Evolutionary conservation across 2,329 filamentous ascomycete genomes (phyloP).

Genomic region (Cladobotryum protrusum): DNA sequence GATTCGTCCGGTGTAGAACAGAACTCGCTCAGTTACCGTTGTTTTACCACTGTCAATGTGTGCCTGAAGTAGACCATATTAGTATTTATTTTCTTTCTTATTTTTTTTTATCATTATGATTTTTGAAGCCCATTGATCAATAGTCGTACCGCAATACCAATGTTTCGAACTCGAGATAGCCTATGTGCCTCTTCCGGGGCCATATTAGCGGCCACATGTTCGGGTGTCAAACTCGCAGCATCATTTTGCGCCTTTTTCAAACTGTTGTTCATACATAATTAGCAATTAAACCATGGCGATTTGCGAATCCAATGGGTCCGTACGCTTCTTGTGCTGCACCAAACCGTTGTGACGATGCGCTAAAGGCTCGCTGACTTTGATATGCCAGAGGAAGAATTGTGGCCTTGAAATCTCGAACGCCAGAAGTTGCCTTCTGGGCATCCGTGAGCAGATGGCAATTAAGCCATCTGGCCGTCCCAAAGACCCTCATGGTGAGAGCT

Average conservation of each 20-base stretch:
- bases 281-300: conserved; percentile 6
- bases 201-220: conserved; percentile 69
- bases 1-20: conserved; percentile 97
- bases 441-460: conserved; percentile 32
- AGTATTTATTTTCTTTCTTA: no score
- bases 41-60: conserved; percentile 99
- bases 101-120: no score
- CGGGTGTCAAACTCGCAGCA: conserved; percentile 45
- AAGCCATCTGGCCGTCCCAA: conserved; percentile 35
- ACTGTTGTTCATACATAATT: conserved; percentile 16
- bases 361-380: conserved; percentile 27
- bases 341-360: conserved; percentile 23
- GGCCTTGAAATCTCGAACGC: conserved; percentile 22
- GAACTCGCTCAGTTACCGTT: conserved; percentile 89
- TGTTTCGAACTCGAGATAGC: conserved; percentile 81
- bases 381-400: conserved; percentile 17
- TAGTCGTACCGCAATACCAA: conserved; percentile 78
- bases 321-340: conserved; percentile 39
- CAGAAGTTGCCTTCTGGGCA: conserved; percentile 22
- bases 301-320: conserved; percentile 14
- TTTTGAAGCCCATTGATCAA: background rate
- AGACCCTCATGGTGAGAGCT: conserved; percentile 32
- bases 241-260: conserved; percentile 51
- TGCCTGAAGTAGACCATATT: conserved; percentile 49
- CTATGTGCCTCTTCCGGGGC: conserved; percentile 71